Percentiles rank a stretch among this genome's conserved stretches.
phyloP scores from a whole-genome alignment of 2,329 filamentous ascomycete genomes.

The Acephala macrosclerotiorum region DNA sequence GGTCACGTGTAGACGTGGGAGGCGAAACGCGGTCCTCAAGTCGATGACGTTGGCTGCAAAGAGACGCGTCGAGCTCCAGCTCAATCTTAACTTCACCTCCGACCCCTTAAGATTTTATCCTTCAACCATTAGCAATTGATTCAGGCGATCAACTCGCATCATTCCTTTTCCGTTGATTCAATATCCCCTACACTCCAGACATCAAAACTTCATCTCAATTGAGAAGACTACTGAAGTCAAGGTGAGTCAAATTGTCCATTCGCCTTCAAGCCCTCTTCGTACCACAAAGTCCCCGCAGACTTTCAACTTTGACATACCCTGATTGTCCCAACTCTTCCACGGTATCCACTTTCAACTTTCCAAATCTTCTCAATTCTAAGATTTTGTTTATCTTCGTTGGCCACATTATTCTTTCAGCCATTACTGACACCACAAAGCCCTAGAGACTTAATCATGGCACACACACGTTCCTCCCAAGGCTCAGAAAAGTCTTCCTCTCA shows the following conservation, averaged over 20 bases:
- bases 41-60: slow-evolving; percentile 2
- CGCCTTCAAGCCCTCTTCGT: background rate
- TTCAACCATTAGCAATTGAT: background rate
- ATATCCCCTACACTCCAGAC: too few relatives aligned
- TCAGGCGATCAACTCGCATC: background rate
- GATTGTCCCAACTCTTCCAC: background rate
- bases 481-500: slow-evolving; percentile 16
- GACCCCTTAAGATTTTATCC: background rate
- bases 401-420: background rate
- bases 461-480: slow-evolving; percentile 16
- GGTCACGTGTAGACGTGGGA: background rate
- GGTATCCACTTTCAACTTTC: background rate
- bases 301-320: too few relatives aligned
- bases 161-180: background rate
- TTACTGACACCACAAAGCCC: background rate
- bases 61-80: background rate
- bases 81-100: background rate
- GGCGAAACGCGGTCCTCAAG: background rate
- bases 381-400: background rate
- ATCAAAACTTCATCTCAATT: background rate
- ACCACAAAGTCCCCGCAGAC: background rate
- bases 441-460: background rate
- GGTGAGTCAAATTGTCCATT: background rate
- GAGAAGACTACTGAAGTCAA: background rate
- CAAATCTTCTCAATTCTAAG: background rate